A percentile compares a stretch with the other conserved stretches of the same genome.
phyloP scores from a whole-genome alignment of 306 rosid species.

The Quercus wislizeni region DNA sequence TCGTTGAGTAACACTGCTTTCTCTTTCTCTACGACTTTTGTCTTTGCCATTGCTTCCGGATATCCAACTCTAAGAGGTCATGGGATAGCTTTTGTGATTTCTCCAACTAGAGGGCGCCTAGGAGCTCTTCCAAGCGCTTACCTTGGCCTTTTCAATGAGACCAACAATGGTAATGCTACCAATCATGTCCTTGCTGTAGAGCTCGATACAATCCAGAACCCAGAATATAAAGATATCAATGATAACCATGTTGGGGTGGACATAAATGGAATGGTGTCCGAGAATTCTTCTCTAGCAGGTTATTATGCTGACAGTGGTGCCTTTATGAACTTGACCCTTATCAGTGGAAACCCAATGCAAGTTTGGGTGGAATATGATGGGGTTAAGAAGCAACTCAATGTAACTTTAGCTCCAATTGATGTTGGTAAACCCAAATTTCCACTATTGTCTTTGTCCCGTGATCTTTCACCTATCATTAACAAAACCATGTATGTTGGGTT shows the following conservation, averaged over 20 bases:
- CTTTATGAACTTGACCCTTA: constrained; percentile 26
- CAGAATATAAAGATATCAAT: constrained; percentile 45
- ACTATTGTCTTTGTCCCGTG: too few species aligned
- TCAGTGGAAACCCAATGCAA: too few species aligned
- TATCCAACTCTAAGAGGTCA: constrained; percentile 42
- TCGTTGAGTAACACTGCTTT: constrained; percentile 20
- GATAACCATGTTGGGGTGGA: constrained; percentile 20
- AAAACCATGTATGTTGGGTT: too few species aligned
- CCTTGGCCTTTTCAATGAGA: constrained; percentile 54
- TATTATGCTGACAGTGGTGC: constrained; percentile 12
- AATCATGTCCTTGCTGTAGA: constrained; percentile 56
- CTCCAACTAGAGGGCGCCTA: constrained; percentile 50
- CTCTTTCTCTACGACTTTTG: constrained; percentile 60
- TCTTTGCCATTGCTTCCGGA: constrained; percentile 52
- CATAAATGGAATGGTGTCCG: constrained; percentile 43
- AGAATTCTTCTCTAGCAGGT: constrained; percentile 25
- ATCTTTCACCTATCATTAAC: too few species aligned
- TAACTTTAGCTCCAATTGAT: too few species aligned
- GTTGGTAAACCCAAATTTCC: too few species aligned
- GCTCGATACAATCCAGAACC: constrained; percentile 51
- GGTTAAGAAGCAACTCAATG: too few species aligned
- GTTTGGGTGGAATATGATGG: too few species aligned
- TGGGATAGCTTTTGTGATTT: constrained; percentile 55
- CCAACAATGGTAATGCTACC: constrained; percentile 35
- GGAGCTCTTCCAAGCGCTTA: constrained; percentile 29